Evolutionary conservation across 768 basidiomycete genomes (phyloP).

Genomic region (Hygrocybe punicea): DNA sequence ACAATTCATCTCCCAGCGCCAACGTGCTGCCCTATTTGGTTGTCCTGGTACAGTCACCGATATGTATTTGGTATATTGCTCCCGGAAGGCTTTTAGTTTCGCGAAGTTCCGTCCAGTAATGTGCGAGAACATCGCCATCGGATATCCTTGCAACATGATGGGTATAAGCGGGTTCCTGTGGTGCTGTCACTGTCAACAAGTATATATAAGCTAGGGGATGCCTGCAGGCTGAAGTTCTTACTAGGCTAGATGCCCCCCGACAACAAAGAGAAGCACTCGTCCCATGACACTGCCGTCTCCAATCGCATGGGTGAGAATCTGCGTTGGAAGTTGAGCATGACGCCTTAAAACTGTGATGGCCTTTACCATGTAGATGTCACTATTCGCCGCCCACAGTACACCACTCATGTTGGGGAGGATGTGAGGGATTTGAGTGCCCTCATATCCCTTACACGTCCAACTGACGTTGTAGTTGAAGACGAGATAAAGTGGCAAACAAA

Average conservation of each 20-base stretch:
- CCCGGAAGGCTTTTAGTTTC: no score
- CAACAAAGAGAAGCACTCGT: background rate
- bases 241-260: background rate
- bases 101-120: no score
- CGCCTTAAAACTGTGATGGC: background rate
- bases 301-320: background rate
- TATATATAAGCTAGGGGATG: background rate
- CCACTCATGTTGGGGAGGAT: background rate
- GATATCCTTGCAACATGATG: no score
- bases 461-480: conserved; percentile 1
- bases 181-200: background rate
- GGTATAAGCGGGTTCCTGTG: background rate
- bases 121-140: no score
- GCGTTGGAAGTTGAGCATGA: background rate
- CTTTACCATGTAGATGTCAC: background rate
- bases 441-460: background rate
- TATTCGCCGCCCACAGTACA: background rate
- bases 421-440: background rate
- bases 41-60: background rate
- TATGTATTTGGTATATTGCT: no score
- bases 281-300: background rate
- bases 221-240: background rate
- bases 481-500: background rate
- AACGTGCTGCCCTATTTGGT: background rate
- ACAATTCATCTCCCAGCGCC: background rate